Conservation (phyloP, 768 basidiomycete genomes). For the Sporobolomyces pararoseus region DNA sequence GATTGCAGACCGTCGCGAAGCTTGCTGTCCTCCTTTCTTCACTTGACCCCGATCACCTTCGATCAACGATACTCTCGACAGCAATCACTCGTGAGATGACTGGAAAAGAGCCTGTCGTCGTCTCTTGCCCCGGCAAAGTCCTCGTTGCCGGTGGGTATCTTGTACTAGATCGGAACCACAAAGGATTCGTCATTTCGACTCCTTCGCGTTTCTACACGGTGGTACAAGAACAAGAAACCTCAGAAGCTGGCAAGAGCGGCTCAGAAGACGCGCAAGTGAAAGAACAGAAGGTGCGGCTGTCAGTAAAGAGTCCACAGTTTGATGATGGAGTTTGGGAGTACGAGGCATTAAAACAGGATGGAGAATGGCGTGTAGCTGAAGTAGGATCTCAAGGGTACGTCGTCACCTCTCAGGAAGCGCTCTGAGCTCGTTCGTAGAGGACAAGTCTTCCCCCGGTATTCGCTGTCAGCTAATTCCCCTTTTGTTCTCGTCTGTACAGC, state of each 20-base stretch:
- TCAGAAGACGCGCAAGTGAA: neutral
- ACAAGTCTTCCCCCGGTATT: no score
- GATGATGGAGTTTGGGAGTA: slow-evolving; percentile 55
- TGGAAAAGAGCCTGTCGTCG: slow-evolving; percentile 51
- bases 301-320: slow-evolving; percentile 88
- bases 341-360: slow-evolving; percentile 3
- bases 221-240: slow-evolving; percentile 50
- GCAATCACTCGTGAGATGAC: no score
- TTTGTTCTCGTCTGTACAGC: neutral
- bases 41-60: no score
- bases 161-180: slow-evolving; percentile 79
- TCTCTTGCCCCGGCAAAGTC: slow-evolving; percentile 93
- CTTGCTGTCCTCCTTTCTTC: no score
- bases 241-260: neutral
- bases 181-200: slow-evolving; percentile 84
- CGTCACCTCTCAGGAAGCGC: no score
- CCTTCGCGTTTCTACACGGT: slow-evolving; percentile 90
- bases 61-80: no score
- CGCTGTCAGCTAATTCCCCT: neutral
- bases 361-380: slow-evolving; percentile 20
- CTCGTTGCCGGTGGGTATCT: slow-evolving; percentile 94
- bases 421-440: neutral
- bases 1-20: no score
- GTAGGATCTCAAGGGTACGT: slow-evolving; percentile 19
- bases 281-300: slow-evolving; percentile 54